Evolutionary conservation across 2,329 filamentous ascomycete species (phyloP).

Genomic region (Alternaria burnsii): DNA sequence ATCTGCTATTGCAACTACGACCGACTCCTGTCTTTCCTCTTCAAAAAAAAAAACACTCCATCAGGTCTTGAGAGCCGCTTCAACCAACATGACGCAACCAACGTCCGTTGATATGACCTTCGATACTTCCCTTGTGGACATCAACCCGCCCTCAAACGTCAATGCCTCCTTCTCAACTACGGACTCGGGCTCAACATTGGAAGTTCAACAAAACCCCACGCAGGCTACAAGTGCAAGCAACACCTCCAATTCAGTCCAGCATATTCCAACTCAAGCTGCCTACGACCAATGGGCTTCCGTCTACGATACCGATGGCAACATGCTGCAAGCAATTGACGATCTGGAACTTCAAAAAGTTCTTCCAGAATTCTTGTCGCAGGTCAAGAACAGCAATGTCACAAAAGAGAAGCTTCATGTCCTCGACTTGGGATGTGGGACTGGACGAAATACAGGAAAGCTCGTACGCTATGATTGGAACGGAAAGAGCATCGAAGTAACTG

Average conservation of each 20-base stretch:
- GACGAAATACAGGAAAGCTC: constrained; percentile 67
- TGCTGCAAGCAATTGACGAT: constrained; percentile 71
- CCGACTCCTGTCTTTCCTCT: background rate
- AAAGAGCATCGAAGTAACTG: constrained; percentile 54
- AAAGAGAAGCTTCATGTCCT: constrained; percentile 53
- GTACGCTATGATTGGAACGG: constrained; percentile 43
- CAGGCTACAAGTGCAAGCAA: constrained; percentile 5
- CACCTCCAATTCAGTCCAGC: constrained; percentile 33
- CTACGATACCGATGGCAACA: constrained; percentile 73
- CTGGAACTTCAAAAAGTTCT: constrained; percentile 63
- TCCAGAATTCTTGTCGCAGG: constrained; percentile 55
- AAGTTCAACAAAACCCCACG: constrained; percentile 28
- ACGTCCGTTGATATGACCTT: constrained; percentile 49
- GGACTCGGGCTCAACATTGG: constrained; percentile 42
- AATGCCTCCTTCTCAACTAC: constrained; percentile 48
- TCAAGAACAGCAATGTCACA: constrained; percentile 21
- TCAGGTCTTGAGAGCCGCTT: background rate
- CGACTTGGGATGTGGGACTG: constrained; percentile 73
- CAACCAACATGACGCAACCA: constrained; percentile 47
- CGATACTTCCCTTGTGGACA: constrained; percentile 50
- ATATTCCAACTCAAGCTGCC: constrained; percentile 54
- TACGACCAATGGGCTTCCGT: constrained; percentile 62
- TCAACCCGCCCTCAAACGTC: constrained; percentile 29
- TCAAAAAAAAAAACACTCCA: background rate
- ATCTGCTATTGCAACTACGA: background rate